A percentile compares a stretch with the other conserved stretches of the same genome.
Conservation (phyloP, 176 grass and related monocot genomes). For the Miscanthus lutarioriparius region DNA sequence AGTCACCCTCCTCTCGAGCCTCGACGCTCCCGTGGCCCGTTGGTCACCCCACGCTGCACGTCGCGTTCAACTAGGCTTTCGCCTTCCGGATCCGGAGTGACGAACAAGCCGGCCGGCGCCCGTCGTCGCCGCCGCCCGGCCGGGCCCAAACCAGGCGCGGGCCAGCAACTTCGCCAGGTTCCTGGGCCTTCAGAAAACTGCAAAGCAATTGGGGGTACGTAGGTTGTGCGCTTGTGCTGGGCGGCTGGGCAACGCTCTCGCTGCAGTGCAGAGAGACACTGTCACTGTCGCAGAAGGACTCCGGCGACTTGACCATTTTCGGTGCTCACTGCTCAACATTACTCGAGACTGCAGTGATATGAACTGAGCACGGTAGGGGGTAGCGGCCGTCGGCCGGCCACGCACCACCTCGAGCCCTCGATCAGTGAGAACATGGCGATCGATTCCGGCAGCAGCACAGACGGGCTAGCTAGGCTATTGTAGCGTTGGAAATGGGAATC, state of each 20-base stretch:
- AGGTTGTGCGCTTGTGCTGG: background rate
- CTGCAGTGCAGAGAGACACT: background rate
- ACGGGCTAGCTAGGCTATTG: background rate
- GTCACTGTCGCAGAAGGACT: background rate
- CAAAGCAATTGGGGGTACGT: background rate
- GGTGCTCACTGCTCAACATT: constrained; percentile 5
- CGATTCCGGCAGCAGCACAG: background rate
- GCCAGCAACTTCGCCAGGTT: background rate
- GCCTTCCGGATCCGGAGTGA: background rate
- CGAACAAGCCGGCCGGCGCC: background rate
- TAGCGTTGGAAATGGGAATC: background rate
- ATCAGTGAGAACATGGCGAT: background rate
- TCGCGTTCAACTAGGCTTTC: background rate
- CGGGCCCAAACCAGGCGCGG: background rate
- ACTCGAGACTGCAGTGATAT: background rate
- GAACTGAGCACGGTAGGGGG: too few species aligned
- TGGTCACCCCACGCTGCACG: background rate
- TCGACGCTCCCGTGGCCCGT: background rate
- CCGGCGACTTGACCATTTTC: background rate
- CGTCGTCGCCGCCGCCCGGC: background rate
- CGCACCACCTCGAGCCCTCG: background rate
- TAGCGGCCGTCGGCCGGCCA: background rate
- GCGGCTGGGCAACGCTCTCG: background rate
- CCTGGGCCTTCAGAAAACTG: background rate
- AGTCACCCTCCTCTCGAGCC: background rate